Evolutionary conservation across 805 yeast genomes (phyloP).

Genomic region (Cyberlindnera saturnus): DNA sequence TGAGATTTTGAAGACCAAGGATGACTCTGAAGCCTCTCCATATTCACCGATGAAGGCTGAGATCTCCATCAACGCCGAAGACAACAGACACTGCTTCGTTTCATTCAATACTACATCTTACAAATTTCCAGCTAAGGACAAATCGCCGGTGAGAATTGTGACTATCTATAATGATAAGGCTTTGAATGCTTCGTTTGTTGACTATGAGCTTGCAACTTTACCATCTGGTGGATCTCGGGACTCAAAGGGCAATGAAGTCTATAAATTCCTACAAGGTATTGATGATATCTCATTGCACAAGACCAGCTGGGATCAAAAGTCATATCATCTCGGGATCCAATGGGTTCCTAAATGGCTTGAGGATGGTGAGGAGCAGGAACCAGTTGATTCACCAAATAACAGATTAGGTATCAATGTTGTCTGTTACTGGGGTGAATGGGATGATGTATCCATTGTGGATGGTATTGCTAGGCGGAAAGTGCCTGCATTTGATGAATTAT

Average conservation of each 20-base stretch:
- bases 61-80: slow-evolving; percentile 47
- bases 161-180: slow-evolving; percentile 39
- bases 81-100: slow-evolving; percentile 60
- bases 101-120: slow-evolving; percentile 48
- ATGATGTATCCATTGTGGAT: slow-evolving; percentile 33
- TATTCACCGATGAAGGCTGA: slow-evolving; percentile 66
- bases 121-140: slow-evolving; percentile 24
- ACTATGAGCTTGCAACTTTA: neutral
- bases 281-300: slow-evolving; percentile 60
- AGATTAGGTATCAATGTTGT: slow-evolving; percentile 51
- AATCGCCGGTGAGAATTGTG: slow-evolving; percentile 61
- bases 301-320: slow-evolving; percentile 46
- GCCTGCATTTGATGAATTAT: slow-evolving; percentile 68
- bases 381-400: slow-evolving; percentile 25
- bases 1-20: slow-evolving; percentile 33
- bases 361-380: slow-evolving; percentile 27
- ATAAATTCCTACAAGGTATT: slow-evolving; percentile 56
- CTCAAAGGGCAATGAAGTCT: slow-evolving; percentile 37
- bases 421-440: slow-evolving; percentile 79
- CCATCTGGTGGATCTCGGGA: slow-evolving; percentile 26
- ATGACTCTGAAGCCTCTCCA: slow-evolving; percentile 26
- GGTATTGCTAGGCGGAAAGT: slow-evolving; percentile 37
- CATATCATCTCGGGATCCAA: slow-evolving; percentile 58
- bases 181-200: slow-evolving; percentile 4
- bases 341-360: slow-evolving; percentile 64